Percentiles rank a stretch among this genome's conserved stretches.
Evolutionary conservation across 1,284 basidiomycete genomes (phyloP).

Genomic region (Pseudozyma hubeiensis): DNA sequence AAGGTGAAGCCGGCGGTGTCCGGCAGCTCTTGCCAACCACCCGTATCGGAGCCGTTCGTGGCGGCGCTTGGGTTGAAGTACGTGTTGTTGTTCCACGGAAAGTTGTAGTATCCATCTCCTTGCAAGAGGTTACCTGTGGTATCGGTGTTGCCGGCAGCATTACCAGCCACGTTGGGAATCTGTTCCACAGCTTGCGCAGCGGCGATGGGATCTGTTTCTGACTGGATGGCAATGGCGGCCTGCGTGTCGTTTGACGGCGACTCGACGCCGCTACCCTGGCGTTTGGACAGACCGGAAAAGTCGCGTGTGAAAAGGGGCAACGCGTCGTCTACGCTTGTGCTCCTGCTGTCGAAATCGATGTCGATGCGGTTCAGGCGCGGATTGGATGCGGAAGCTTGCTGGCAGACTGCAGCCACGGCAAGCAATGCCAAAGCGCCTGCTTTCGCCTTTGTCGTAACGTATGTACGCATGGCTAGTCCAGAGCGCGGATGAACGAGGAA

Average conservation of each 20-base stretch:
- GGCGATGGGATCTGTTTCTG: conserved; percentile 24
- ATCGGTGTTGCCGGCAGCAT: conserved; percentile 28
- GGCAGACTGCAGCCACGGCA: conserved; percentile 11
- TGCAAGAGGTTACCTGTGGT: conserved; percentile 27
- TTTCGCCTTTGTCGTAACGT: conserved; percentile 11
- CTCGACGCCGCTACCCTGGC: conserved; percentile 12
- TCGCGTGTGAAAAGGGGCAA: conserved; percentile 19
- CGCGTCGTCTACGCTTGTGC: conserved; percentile 14
- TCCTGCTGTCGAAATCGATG: conserved; percentile 10
- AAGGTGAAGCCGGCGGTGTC: conserved; percentile 40
- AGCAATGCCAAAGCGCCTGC: conserved; percentile 22
- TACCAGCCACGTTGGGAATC: conserved; percentile 30
- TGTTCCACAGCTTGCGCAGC: conserved; percentile 34
- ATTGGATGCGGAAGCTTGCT: conserved; percentile 23
- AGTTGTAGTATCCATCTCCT: conserved; percentile 40
- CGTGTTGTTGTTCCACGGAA: conserved; percentile 24
- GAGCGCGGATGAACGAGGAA: background rate
- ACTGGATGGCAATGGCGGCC: conserved; percentile 17
- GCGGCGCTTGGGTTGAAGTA: conserved; percentile 25
- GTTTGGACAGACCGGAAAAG: conserved; percentile 5
- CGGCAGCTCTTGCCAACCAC: conserved; percentile 70
- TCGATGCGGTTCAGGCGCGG: conserved; percentile 45
- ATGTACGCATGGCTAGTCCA: conserved; percentile 13
- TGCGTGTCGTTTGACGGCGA: conserved; percentile 9
- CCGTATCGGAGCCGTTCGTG: conserved; percentile 25